phyloP scores from a whole-genome alignment of 176 grass and related monocot species.

The Phyllostachys edulis region DNA sequence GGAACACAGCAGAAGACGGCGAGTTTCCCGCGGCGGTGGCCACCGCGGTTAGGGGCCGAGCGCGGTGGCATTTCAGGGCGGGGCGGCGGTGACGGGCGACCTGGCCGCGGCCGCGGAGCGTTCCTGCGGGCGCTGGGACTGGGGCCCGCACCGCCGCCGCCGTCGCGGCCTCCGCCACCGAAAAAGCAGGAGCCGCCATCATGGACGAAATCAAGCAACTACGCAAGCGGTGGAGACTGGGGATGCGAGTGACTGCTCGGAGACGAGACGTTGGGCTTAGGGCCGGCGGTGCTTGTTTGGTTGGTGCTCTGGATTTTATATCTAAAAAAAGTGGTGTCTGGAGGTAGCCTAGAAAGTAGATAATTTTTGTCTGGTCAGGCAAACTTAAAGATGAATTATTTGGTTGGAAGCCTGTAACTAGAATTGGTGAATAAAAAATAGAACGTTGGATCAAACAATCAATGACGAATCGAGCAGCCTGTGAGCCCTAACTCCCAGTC shows the following conservation, averaged over 20 bases:
- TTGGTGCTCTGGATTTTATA: too few species aligned
- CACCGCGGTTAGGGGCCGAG: background rate
- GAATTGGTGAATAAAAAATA: too few species aligned
- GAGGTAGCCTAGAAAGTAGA: too few species aligned
- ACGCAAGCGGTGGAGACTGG: background rate
- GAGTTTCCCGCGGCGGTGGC: constrained; percentile 20
- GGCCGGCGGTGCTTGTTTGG: constrained; percentile 6
- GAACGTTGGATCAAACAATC: too few species aligned
- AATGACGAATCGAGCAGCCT: too few species aligned
- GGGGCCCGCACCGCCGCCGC: background rate
- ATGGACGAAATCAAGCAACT: background rate
- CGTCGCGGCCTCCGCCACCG: background rate
- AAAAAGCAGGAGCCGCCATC: constrained; percentile 23
- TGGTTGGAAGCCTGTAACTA: too few species aligned
- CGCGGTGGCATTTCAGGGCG: constrained; percentile 20
- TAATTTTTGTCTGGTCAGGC: too few species aligned
- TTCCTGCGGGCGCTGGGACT: background rate
- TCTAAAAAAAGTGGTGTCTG: too few species aligned
- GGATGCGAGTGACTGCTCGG: background rate
- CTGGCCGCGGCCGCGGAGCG: background rate
- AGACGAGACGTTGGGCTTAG: background rate
- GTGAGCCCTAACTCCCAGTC: too few species aligned
- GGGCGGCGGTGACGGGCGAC: background rate
- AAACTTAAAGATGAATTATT: too few species aligned
- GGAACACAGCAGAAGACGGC: constrained; percentile 49